phyloP scores from a whole-genome alignment of 2,329 filamentous ascomycete species.

The Ilyonectria destructans region DNA sequence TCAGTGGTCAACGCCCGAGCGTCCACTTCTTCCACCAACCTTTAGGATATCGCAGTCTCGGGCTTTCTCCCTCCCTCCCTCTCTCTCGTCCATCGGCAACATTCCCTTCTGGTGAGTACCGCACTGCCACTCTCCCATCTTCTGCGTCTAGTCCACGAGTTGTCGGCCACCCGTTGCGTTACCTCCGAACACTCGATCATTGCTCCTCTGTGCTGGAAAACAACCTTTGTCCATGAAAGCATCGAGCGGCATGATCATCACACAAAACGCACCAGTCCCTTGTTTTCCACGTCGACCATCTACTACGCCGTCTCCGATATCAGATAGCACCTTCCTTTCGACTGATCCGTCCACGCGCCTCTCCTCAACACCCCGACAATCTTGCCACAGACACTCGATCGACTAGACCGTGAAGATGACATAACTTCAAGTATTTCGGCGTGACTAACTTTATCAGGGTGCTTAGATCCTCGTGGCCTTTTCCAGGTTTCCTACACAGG shows the following conservation, averaged over 20 bases:
- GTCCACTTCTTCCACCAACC: slow-evolving; percentile 33
- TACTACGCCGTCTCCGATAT: background rate
- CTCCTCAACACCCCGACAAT: background rate
- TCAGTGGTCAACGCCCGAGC: slow-evolving; percentile 32
- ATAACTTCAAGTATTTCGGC: too few relatives aligned
- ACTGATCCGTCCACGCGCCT: background rate
- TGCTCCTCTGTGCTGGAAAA: background rate
- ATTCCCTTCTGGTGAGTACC: slow-evolving; percentile 43
- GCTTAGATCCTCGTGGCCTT: slow-evolving; percentile 15
- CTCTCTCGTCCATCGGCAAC: slow-evolving; percentile 38
- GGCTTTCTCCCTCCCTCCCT: slow-evolving; percentile 32
- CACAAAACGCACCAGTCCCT: too few relatives aligned
- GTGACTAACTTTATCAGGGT: slow-evolving; percentile 12
- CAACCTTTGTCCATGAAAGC: background rate
- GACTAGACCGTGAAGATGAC: slow-evolving; percentile 2
- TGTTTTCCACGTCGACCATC: background rate
- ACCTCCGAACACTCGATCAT: background rate
- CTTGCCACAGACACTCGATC: background rate
- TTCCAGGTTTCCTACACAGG: slow-evolving; percentile 8
- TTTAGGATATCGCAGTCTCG: slow-evolving; percentile 39
- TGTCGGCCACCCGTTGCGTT: background rate
- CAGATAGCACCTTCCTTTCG: background rate
- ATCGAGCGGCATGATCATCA: background rate
- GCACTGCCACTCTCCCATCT: background rate
- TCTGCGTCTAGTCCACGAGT: slow-evolving; percentile 5